Base-by-base conservation (phyloP, 805 yeast genomes). In the Komagataella mondaviorum region DNA sequence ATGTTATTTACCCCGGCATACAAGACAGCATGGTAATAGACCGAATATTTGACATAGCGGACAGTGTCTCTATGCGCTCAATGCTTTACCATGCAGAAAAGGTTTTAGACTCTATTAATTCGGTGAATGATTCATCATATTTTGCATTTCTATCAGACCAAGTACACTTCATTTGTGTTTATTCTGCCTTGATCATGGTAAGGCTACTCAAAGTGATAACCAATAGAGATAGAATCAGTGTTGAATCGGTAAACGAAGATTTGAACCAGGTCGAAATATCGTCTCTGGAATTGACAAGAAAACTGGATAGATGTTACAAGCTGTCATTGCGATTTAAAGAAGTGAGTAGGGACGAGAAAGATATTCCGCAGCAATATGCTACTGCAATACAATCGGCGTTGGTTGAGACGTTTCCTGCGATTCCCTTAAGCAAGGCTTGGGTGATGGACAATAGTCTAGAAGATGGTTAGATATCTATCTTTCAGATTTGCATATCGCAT, bases 101-200 rank as follows among this genome's bases (percentile, higher is more conserved):
- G 47, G 68, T 77, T 3, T 62, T 80, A 1, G 68, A 64, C 47
- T 69, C 73, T 18, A 62, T 64, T 3, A 68, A 72, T 54, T 56
- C 66, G 2, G 58, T 65, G 39, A 56, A 57, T 24, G 67, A 65
- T 55, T 81, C 77, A 58, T 70, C 78, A 3, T 80, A 79, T 58
- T 84, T 84, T 64, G 82, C 84, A 0, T 80, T 77, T 58, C 69
- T 84, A n/a, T 79, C 86, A 10, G 89, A 84, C 65, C 87, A 81
- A 64, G 69, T 83, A 47, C 87, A 80, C 59, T 71, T 81, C 52
- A 70, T 71, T 48, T 69, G 76, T 52, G 71, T 71, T 51, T 75
- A 68, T 57, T 63, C 74, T 17, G 70, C 72, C 0, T 53, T 71
- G 4, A 55, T 73, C 14, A 60, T 73, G 49, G 55, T 73, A 12